Evolutionary conservation across 305 asterid species (phyloP).

Genomic region (Salvia sclarea): DNA sequence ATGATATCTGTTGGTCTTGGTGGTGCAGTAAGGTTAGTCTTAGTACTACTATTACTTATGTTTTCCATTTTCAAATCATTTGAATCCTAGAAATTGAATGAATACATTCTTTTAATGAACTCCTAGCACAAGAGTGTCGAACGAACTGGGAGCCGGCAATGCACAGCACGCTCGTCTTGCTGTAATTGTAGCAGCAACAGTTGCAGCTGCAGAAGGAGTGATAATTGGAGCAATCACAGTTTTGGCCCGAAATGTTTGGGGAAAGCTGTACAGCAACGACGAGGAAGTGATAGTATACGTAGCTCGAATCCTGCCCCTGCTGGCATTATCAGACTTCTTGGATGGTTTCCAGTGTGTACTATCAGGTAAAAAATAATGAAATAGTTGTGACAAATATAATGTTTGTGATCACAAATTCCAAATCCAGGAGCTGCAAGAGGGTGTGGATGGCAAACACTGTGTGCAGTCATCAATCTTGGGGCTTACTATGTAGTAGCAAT

Average conservation of each 20-base stretch:
- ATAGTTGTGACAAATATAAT: not conserved
- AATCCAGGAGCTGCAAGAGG: constrained; percentile 74
- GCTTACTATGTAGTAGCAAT: constrained; percentile 63
- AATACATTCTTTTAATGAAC: not conserved
- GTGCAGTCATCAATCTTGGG: constrained; percentile 59
- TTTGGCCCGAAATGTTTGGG: constrained; percentile 60
- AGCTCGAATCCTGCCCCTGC: constrained; percentile 56
- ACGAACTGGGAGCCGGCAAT: constrained; percentile 63
- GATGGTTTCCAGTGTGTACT: constrained; percentile 81
- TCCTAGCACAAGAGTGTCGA: constrained; percentile 66
- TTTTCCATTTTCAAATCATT: not conserved
- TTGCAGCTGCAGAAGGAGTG: constrained; percentile 57
- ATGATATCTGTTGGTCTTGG: constrained; percentile 80
- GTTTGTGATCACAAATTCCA: no score
- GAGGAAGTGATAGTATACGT: constrained; percentile 59
- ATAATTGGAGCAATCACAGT: constrained; percentile 46
- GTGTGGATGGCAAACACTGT: constrained; percentile 74
- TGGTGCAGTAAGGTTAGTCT: constrained; percentile 66
- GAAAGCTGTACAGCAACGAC: constrained; percentile 64
- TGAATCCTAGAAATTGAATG: not conserved
- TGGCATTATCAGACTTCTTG: constrained; percentile 65
- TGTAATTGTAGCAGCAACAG: constrained; percentile 43
- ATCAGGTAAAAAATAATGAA: constrained; percentile 43
- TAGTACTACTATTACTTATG: not conserved
- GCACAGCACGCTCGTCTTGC: constrained; percentile 55